phyloP scores from a whole-genome alignment of 2,329 filamentous ascomycete species.

The Aspergillus pseudotamarii region DNA sequence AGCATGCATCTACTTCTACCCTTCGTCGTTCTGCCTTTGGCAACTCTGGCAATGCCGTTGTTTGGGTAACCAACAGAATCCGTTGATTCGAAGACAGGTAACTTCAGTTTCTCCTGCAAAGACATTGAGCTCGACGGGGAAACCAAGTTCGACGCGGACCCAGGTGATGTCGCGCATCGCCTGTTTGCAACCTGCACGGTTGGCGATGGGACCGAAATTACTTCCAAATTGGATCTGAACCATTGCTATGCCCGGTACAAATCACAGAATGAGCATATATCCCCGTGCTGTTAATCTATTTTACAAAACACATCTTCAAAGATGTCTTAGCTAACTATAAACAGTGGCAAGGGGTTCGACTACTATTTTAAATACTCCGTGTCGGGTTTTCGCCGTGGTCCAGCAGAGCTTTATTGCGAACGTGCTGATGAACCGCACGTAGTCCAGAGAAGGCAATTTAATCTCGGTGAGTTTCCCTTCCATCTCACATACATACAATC shows the following conservation, averaged over 20 bases:
- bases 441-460: too few relatives aligned
- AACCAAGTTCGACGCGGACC: too few relatives aligned
- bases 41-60: background rate
- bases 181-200: background rate
- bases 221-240: background rate
- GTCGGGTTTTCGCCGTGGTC: too few relatives aligned
- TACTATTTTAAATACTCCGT: background rate
- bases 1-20: background rate
- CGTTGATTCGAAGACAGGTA: background rate
- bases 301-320: background rate
- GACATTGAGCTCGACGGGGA: background rate
- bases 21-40: background rate
- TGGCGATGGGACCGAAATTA: background rate
- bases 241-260: background rate
- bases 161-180: too few relatives aligned
- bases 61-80: background rate
- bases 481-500: background rate
- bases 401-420: too few relatives aligned
- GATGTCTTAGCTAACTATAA: background rate
- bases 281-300: background rate
- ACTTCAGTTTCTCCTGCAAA: background rate
- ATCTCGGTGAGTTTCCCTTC: background rate
- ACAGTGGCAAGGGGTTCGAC: background rate
- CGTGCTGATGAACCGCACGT: too few relatives aligned
- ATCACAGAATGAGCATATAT: background rate